Base-by-base conservation (phyloP, 192 early-diverging fungal genomes). In the Backusella westeae region DNA sequence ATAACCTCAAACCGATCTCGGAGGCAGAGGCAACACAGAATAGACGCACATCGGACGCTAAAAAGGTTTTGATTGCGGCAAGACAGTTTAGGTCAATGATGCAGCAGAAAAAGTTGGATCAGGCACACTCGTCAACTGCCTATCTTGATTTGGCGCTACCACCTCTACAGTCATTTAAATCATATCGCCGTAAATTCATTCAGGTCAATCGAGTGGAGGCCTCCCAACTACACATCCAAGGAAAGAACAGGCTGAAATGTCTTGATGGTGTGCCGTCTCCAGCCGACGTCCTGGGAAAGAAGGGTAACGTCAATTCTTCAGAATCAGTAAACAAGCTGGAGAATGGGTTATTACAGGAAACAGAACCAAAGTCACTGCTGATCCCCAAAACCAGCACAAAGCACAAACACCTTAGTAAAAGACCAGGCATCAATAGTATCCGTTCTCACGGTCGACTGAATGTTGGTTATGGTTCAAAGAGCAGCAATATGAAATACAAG, bases 111-210 rank as follows among this genome's bases (percentile, higher is more conserved):
- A 72, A 71, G 12, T 1, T 67, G 3, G 77, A 72, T n/a, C 77
- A 53, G 5, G 63, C 77, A 19, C 63, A 73, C 36, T 65, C 71
- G 14, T 72, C 77, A 15, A 73, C 82, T 1, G 79, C 79, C 10
- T 83, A 83, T 73, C 59, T 83, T 26, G 82, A 83, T 80, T 52
- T 83, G 6, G 82, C 82, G 29, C 34, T 69, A 17, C 35, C 71
- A 34, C 73, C 49, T 49, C 49, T 66, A 35, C 49, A 23, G 23
- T 63, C 66, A 32, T 19, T 67, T 3, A 46, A 39, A 26, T 67
- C 69, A 32, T 77, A 14, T 56, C 72, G 72, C 6, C 73, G 66
- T n/a, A 66, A 56, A 41, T 35, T 73, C 10, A 59, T 73, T 26
- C 49, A 76, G 17, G 44, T 71, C 12, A 44, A 49, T 46, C 35